Evolutionary conservation across 2,329 filamentous ascomycete species (phyloP), one percentile per base, ranked within the genome.

Genomic region (Ramularia endophylla): DNA sequence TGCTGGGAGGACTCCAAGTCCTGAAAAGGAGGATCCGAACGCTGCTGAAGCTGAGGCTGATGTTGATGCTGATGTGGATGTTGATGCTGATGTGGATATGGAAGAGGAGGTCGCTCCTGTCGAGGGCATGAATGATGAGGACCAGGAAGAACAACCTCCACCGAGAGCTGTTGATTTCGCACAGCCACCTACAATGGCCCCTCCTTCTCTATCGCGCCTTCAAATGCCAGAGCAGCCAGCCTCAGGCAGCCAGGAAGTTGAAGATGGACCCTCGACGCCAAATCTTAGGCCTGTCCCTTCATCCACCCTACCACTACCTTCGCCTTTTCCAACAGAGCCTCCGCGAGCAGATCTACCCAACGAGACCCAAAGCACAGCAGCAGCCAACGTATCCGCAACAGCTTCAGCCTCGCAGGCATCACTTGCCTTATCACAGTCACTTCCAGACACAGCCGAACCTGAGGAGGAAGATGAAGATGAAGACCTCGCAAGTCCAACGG

Each of bases 1-100:
- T 55, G 72, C 73, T 16, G 84, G 82, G 55, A 75, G 78, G 41
- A 83, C 85, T 1, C 80, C 79, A 6, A 89, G 81, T 38, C 85
- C 86, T 2, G 76, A 83, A 55, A 73, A 70, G 25, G 65, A 73
- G 1, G 31, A 40, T 6, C 39, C 34, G 22, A 11, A 6, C 22
- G 22, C 11, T 25, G 6, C 6, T 25, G 22, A 25, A 11, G 22
- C 6, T 6, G 41, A 50, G 25, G 35, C 36, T 11, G 39, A 37
- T 15, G 41, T 40, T 12, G 32, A 42, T 3, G 36, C 6, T 5
- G 13, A 17, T 3, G 4, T 16, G 3, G n/a, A 16, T 11, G 34
- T 15, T 17, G 40, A 42, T 11, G 22, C 27, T 8, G 41, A 50
- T 30, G 36, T 36, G 12, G 40, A 38, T 16, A 42, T 40, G 15